Evolutionary conservation across 805 yeast species (phyloP), one percentile per base, ranked within the genome.

Genomic region (Metschnikowia reukaufii): DNA sequence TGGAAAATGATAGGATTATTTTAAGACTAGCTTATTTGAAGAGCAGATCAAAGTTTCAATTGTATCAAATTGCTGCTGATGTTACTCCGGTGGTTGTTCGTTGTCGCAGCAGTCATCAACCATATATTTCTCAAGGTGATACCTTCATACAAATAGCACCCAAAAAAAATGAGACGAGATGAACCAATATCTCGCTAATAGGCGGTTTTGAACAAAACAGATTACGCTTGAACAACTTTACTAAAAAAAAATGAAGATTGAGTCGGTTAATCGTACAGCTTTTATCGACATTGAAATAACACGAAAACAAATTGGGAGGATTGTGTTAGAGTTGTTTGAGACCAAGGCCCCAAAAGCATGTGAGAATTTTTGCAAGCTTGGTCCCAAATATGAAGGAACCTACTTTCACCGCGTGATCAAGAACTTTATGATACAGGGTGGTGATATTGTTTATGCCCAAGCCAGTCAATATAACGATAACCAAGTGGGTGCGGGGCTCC

Each of bases 381-480:
- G 40, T 5, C 56, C 74, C 15, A 55, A 70, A 1, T 78, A 70
- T 47, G 69, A 74, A 49, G 61, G 68, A 17, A 78, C 75, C 34
- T 67, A 63, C 33, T 83, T 87, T 62, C 86, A 83, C 55, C 69
- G 88, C 45, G 79, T 84, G 2, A 70, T 86, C 42, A 82, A 78
- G 58, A 86, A 83, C 60, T 86, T 86, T 58, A 79, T 84, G 72
- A 66, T 86, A 15, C 91, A 85, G 62, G 82, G 81, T 3, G 91
- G 91, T 33, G 88, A 83, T 58, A 58, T 77, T 2, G 60, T 65
- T 1, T 62, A 70, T 58, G 81, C 80, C 7, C 63, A 69, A 2
- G 55, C 49, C 4, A 43, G 37, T 8, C 21, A 29, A 7, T 68
- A 70, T 47, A 66, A 66, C 1, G 45, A 57, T 12, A 57, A 51